phyloP scores from a whole-genome alignment of 208 protist genomes.

The Crithidia mellificae region DNA sequence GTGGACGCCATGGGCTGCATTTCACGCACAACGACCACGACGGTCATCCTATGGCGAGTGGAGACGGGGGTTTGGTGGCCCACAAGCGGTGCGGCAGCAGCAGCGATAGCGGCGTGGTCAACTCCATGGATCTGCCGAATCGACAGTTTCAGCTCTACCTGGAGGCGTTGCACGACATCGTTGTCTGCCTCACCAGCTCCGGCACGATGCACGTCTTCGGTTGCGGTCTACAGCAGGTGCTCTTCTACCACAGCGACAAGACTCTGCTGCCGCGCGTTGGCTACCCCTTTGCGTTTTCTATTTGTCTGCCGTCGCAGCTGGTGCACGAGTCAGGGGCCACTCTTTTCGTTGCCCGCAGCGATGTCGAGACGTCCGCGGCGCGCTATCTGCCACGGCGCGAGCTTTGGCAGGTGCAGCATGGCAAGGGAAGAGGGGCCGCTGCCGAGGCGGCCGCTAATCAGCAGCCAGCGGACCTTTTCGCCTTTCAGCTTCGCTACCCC shows the following conservation, averaged over 20 bases:
- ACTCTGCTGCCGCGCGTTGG: slow-evolving; percentile 32
- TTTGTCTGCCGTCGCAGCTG: slow-evolving; percentile 29
- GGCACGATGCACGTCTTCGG: slow-evolving; percentile 56
- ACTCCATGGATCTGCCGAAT: slow-evolving; percentile 4
- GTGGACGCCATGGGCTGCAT: neutral
- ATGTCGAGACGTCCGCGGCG: slow-evolving; percentile 21
- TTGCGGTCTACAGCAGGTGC: slow-evolving; percentile 33
- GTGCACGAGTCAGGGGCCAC: slow-evolving; percentile 9
- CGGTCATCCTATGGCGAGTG: neutral
- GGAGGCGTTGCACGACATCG: slow-evolving; percentile 35
- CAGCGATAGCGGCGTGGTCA: slow-evolving; percentile 8
- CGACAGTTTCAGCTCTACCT: slow-evolving; percentile 31
- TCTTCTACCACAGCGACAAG: slow-evolving; percentile 41
- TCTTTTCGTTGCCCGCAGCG: slow-evolving; percentile 31
- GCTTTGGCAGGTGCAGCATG: neutral
- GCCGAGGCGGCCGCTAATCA: neutral
- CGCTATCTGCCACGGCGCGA: slow-evolving; percentile 26
- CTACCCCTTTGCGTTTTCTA: slow-evolving; percentile 33
- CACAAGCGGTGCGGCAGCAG: slow-evolving; percentile 23
- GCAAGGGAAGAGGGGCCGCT: neutral
- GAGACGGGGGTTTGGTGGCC: too few relatives aligned
- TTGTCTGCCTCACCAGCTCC: slow-evolving; percentile 45
- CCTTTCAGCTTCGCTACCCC: slow-evolving; percentile 29
- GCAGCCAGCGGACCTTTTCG: slow-evolving; percentile 24
- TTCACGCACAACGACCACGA: neutral